Percentiles rank a stretch among this genome's conserved stretches.
These are phyloP conservation scores for Lactarius evosmus DNA, from an alignment of 768 basidiomycete species.

Conservation along the genomic window DNA sequence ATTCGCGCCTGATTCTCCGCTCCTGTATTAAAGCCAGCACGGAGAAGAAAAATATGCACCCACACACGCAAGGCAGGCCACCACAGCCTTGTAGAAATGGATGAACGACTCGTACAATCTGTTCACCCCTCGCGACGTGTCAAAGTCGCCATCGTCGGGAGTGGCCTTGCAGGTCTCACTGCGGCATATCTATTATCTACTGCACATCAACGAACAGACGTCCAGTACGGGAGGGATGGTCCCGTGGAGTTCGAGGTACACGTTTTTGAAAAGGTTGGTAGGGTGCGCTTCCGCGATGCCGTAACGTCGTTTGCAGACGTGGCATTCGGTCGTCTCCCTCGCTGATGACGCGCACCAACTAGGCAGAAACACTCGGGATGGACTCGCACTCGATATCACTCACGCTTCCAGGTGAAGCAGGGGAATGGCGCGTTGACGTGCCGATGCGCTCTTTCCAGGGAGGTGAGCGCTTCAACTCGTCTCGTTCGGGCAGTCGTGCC, in stretches of 20 bases:
- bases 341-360: background rate
- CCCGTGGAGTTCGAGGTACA: slow-evolving; percentile 61
- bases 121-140: slow-evolving; percentile 28
- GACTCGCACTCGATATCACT: slow-evolving; percentile 59
- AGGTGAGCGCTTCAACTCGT: slow-evolving; percentile 41
- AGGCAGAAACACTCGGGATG: slow-evolving; percentile 63
- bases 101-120: background rate
- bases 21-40: background rate
- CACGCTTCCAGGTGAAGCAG: slow-evolving; percentile 36
- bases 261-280: slow-evolving; percentile 70
- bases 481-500: background rate
- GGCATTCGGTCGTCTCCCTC: background rate
- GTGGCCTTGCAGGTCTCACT: slow-evolving; percentile 70
- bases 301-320: background rate
- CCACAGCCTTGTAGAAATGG: background rate
- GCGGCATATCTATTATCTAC: slow-evolving; percentile 55
- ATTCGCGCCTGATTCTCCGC: background rate
- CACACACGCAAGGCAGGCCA: background rate
- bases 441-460: slow-evolving; percentile 83
- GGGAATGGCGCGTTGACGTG: slow-evolving; percentile 62
- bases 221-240: slow-evolving; percentile 18
- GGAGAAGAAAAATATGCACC: background rate
- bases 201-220: slow-evolving; percentile 26
- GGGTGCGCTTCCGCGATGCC: background rate
- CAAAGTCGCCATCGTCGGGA: slow-evolving; percentile 68